A percentile compares a stretch with the other conserved stretches of the same genome.
phyloP scores from a whole-genome alignment of 2,329 filamentous ascomycete genomes.

The Trichoderma citrinoviride region DNA sequence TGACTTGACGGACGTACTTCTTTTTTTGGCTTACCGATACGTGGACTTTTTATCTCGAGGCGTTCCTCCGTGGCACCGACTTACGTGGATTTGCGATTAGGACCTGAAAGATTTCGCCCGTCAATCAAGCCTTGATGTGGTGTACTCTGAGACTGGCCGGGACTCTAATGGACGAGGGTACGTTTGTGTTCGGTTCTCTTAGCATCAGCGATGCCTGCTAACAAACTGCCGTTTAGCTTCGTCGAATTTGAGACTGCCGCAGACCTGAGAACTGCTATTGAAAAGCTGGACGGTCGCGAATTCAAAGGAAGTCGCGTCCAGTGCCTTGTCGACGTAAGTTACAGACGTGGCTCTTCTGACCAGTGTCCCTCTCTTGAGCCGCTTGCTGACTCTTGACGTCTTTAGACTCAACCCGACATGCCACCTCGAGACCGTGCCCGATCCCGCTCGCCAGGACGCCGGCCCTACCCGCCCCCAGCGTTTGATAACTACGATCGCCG shows the following conservation, averaged over 20 bases:
- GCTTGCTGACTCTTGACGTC: slow-evolving; percentile 13
- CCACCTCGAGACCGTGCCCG: slow-evolving; percentile 64
- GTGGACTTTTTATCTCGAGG: slow-evolving; percentile 32
- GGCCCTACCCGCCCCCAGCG: slow-evolving; percentile 62
- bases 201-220: slow-evolving; percentile 16
- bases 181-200: slow-evolving; percentile 37
- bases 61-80: slow-evolving; percentile 59
- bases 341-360: neutral
- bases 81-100: slow-evolving; percentile 84
- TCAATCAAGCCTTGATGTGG: slow-evolving; percentile 93
- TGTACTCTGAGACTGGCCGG: slow-evolving; percentile 94
- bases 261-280: slow-evolving; percentile 85
- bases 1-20: slow-evolving; percentile 35
- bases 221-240: slow-evolving; percentile 58
- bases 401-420: slow-evolving; percentile 75
- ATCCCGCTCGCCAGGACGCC: slow-evolving; percentile 70
- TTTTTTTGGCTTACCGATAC: slow-evolving; percentile 33
- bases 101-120: slow-evolving; percentile 99
- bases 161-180: slow-evolving; percentile 91
- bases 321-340: slow-evolving; percentile 81
- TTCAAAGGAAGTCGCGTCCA: slow-evolving; percentile 88
- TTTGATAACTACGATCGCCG: slow-evolving; percentile 82
- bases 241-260: slow-evolving; percentile 95
- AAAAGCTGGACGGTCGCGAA: slow-evolving; percentile 89
- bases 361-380: neutral